phyloP scores from a whole-genome alignment of 306 rosid species.

The Cotoneaster glaucophyllus region DNA sequence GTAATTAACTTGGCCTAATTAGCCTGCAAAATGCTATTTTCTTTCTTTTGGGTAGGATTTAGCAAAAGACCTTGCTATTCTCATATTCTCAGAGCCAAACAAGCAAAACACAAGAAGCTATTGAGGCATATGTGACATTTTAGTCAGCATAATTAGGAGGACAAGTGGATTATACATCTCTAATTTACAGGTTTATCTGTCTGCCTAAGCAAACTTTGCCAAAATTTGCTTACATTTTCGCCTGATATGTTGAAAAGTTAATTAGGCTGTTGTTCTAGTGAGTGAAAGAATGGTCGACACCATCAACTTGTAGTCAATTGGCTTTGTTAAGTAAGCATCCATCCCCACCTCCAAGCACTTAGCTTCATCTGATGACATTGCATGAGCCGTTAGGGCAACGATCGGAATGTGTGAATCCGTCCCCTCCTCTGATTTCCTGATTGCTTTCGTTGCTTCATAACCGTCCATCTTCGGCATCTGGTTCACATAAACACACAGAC shows the following conservation, averaged over 20 bases:
- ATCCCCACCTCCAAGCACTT: constrained; percentile 97
- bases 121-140: too few relatives aligned
- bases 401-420: constrained; percentile 68
- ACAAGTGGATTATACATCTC: not conserved
- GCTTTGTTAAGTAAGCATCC: constrained; percentile 99
- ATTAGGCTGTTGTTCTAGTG: constrained; percentile 36
- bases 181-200: not conserved
- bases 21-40: too few relatives aligned
- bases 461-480: constrained; percentile 99
- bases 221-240: not conserved
- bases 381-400: constrained; percentile 96
- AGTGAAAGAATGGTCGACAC: constrained; percentile 94
- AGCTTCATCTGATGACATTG: constrained; percentile 98
- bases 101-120: not conserved
- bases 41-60: not conserved
- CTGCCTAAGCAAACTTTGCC: not conserved
- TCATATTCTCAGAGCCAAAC: not conserved
- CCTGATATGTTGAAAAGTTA: not conserved
- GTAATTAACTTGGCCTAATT: too few relatives aligned
- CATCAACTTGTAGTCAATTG: constrained; percentile 92
- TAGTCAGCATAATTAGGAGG: too few relatives aligned
- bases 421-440: constrained; percentile 81
- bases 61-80: not conserved
- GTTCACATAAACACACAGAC: constrained; percentile 9
- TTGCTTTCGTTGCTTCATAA: constrained; percentile 89